A percentile compares a stretch with the other conserved stretches of the same genome.
Evolutionary conservation across 2,329 filamentous ascomycete species (phyloP).

Genomic region (Sordariomycetes sp.): DNA sequence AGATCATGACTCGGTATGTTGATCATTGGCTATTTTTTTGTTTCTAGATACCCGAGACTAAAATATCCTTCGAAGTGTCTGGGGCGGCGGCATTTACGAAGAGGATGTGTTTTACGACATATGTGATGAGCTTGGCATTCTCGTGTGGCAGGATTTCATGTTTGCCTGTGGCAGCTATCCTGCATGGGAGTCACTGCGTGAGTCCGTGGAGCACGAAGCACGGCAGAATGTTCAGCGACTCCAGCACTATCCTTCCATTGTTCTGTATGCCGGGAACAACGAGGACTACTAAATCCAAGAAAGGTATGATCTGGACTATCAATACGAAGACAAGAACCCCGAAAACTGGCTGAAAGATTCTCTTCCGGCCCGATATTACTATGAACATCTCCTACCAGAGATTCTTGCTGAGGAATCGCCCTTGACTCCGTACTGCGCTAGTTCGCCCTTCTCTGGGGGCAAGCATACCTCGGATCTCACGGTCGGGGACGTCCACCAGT

Average conservation of each 20-base stretch:
- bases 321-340: constrained; percentile 69
- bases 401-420: constrained; percentile 61
- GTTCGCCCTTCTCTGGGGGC: constrained; percentile 79
- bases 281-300: constrained; percentile 90
- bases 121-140: constrained; percentile 67
- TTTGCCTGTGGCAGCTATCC: constrained; percentile 79
- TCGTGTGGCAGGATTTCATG: constrained; percentile 85
- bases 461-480: constrained; percentile 67
- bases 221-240: constrained; percentile 64
- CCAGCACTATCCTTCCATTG: constrained; percentile 78
- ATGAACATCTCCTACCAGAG: constrained; percentile 78
- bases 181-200: constrained; percentile 52
- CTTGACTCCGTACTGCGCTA: constrained; percentile 69
- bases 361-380: constrained; percentile 88
- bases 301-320: constrained; percentile 61
- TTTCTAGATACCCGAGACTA: no score
- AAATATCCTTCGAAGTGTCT: no score
- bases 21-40: no score
- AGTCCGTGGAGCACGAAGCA: constrained; percentile 57
- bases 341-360: constrained; percentile 79
- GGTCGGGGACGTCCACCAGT: constrained; percentile 86
- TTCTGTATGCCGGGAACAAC: constrained; percentile 89
- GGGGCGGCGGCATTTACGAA: constrained; percentile 74
- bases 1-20: constrained; percentile 73
- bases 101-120: constrained; percentile 64